phyloP scores from a whole-genome alignment of 2,329 filamentous ascomycete species.

The Claviceps digitariae region DNA sequence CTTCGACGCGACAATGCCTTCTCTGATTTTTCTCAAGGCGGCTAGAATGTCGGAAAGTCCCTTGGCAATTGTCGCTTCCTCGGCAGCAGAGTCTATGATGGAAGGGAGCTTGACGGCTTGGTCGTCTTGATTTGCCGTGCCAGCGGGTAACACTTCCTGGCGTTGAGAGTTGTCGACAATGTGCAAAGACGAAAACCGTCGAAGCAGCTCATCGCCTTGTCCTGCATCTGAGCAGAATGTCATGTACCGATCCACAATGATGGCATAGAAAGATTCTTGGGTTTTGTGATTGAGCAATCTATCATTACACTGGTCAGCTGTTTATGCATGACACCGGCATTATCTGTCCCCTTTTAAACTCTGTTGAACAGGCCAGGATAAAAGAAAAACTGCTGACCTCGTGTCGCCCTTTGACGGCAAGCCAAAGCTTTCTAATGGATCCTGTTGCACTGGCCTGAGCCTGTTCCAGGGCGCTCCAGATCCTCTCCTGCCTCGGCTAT shows the following conservation, averaged over 20 bases:
- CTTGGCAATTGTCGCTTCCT: slow-evolving; percentile 31
- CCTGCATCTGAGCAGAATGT: slow-evolving; percentile 68
- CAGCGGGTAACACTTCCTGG: not conserved
- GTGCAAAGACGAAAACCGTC: slow-evolving; percentile 55
- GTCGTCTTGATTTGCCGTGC: not conserved
- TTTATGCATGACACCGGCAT: not conserved
- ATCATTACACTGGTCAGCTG: not conserved
- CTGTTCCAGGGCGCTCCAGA: slow-evolving; percentile 50
- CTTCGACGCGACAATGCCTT: slow-evolving; percentile 70
- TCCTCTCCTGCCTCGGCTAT: slow-evolving; percentile 17
- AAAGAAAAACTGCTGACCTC: slow-evolving; percentile 38
- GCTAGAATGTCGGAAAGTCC: slow-evolving; percentile 64
- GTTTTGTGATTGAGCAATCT: slow-evolving; percentile 61
- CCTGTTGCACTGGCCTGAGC: slow-evolving; percentile 59
- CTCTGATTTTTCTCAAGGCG: slow-evolving; percentile 81
- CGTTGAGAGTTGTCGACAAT: slow-evolving; percentile 1
- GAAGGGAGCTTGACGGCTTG: not conserved
- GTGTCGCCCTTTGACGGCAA: slow-evolving; percentile 85
- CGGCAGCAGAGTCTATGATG: slow-evolving; percentile 6
- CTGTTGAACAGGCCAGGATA: not conserved
- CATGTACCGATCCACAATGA: slow-evolving; percentile 81
- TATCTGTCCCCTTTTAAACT: too few species aligned
- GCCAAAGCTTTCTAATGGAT: slow-evolving; percentile 69
- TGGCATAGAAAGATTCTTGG: slow-evolving; percentile 77
- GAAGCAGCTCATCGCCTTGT: slow-evolving; percentile 58